A percentile compares a stretch with the other conserved stretches of the same genome.
These are phyloP conservation scores for Trypanosoma mega DNA, from an alignment of 208 protist genomes.

Conservation along the genomic window DNA sequence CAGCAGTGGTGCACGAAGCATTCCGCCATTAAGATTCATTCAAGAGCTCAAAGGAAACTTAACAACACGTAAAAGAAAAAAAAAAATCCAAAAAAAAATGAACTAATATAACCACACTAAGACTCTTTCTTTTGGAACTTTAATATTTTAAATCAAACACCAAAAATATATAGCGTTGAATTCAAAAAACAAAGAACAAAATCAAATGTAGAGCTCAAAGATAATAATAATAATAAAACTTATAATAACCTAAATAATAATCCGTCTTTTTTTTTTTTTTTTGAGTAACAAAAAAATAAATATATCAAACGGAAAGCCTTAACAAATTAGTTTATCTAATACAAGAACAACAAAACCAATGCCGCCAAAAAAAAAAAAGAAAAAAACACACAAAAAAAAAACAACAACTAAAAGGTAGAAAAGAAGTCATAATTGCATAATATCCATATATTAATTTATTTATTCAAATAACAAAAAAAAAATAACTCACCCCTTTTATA, in stretches of 20 bases:
- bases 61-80: background rate
- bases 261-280: conserved; percentile 8
- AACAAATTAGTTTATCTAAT: background rate
- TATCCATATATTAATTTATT: no score
- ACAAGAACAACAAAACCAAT: conserved; percentile 10
- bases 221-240: no score
- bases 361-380: conserved; percentile 9
- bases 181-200: no score
- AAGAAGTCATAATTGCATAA: no score
- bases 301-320: background rate
- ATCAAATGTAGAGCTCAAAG: no score
- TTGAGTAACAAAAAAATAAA: background rate
- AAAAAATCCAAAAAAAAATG: conserved; percentile 2
- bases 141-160: no score
- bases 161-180: no score
- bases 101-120: background rate
- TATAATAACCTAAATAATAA: no score
- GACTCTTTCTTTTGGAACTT: background rate
- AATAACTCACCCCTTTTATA: no score
- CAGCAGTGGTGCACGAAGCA: conserved; percentile 9
- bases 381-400: conserved; percentile 15
- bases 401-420: no score
- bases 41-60: no score
- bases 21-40: conserved; percentile 12
- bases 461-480: no score